phyloP scores from a whole-genome alignment of 192 early-diverging fungal species.

The Haplosporangium gracile region DNA sequence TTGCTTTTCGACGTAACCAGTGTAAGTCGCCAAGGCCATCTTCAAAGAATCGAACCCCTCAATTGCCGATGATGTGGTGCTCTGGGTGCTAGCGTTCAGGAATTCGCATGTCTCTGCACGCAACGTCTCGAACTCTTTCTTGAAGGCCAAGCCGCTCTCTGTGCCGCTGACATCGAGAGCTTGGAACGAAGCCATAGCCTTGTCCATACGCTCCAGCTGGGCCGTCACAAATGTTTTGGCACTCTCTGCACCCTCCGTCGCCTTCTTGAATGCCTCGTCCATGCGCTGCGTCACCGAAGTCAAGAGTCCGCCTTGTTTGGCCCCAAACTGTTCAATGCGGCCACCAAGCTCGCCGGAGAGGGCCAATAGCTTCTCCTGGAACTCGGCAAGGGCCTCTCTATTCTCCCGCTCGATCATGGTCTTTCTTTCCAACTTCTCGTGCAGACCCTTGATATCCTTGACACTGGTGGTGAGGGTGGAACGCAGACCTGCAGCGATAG shows the following conservation, averaged over 20 bases:
- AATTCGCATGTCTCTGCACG: constrained; percentile 17
- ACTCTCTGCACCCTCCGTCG: neutral
- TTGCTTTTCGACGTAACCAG: constrained; percentile 15
- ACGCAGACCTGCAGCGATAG: constrained; percentile 40
- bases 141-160: constrained; percentile 23
- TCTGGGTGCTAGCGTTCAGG: constrained; percentile 34
- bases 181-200: constrained; percentile 13
- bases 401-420: constrained; percentile 30
- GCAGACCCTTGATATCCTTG: constrained; percentile 47
- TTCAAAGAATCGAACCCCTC: constrained; percentile 38
- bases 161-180: constrained; percentile 18
- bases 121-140: constrained; percentile 39
- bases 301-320: constrained; percentile 19
- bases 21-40: constrained; percentile 15
- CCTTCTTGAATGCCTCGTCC: constrained; percentile 29
- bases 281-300: constrained; percentile 3
- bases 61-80: constrained; percentile 14
- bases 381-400: constrained; percentile 25
- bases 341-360: constrained; percentile 26
- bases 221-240: constrained; percentile 4
- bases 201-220: constrained; percentile 22
- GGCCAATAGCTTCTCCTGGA: constrained; percentile 29
- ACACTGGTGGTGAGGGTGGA: constrained; percentile 50
- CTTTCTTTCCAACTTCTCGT: constrained; percentile 45
- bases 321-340: constrained; percentile 17